These are phyloP conservation scores for Cutaneotrichosporon cyanovorans DNA, from an alignment of 1,284 basidiomycete genomes.

Conservation along the genomic window DNA sequence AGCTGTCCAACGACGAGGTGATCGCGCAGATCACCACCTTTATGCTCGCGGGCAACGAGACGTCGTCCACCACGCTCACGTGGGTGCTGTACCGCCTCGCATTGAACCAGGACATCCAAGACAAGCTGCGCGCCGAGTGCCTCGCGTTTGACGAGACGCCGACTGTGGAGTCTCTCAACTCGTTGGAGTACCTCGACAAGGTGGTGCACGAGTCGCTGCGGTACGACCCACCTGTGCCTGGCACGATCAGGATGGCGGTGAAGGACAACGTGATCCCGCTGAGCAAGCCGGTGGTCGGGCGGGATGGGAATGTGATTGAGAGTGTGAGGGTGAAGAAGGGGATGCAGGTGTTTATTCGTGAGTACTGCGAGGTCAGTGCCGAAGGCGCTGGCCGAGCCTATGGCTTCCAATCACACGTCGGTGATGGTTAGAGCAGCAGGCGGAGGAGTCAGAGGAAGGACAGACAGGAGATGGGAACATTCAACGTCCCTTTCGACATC, in stretches of 20 bases:
- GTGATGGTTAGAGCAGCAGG: too few species aligned
- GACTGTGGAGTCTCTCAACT: constrained; percentile 34
- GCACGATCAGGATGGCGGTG: constrained; percentile 56
- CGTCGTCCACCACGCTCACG: constrained; percentile 61
- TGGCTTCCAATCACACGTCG: too few species aligned
- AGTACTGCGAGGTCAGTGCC: too few species aligned
- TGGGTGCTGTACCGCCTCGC: constrained; percentile 69
- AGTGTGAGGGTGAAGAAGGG: constrained; percentile 34
- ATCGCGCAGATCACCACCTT: constrained; percentile 70
- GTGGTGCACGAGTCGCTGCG: constrained; percentile 64
- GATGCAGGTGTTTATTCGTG: constrained; percentile 38
- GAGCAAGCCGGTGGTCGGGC: constrained; percentile 39
- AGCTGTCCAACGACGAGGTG: constrained; percentile 59
- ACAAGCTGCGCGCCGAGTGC: constrained; percentile 54
- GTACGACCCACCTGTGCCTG: constrained; percentile 58
- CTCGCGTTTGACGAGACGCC: constrained; percentile 40
- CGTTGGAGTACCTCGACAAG: constrained; percentile 54
- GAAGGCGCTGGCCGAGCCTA: not conserved
- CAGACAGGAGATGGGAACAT: too few species aligned
- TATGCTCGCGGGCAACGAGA: constrained; percentile 61
- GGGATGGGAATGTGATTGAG: constrained; percentile 43
- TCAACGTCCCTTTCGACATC: too few species aligned
- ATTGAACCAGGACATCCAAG: constrained; percentile 52
- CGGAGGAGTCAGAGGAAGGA: too few species aligned
- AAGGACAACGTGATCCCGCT: constrained; percentile 59